Base-by-base conservation (phyloP, 352 stramenopile genomes). In the Phytophthora kernoviae region DNA sequence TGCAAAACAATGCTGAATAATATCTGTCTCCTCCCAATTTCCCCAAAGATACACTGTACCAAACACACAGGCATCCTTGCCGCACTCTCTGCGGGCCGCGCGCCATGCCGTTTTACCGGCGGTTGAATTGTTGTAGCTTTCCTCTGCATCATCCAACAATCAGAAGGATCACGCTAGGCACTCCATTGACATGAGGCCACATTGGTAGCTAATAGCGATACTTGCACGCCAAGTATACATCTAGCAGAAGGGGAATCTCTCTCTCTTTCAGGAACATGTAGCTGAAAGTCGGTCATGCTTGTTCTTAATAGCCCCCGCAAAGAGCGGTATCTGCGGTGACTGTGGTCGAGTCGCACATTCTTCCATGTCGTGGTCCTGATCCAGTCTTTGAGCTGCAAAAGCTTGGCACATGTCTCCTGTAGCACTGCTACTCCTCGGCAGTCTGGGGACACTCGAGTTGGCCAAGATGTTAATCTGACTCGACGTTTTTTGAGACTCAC, bases 401-500 rank as follows among this genome's bases (percentile, higher is more conserved):
- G 60, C 62, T 54, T 77, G 59, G 47, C 71, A 73, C 22, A 78
- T 21, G 17, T 60, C 54, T 54, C 63, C 58, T 41, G 18, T 32
- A 22, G 41, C 51, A 22, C 68, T 76, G 14, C 37, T 69, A 50
- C 58, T 73, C 5, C 68, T 64, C 7, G 58, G 52, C 24, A 70
- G 24, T 52, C 49, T 66, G 27, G 20, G 24, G 24, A 30, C 24
- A 30, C 24, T 68, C 34, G 56, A 64, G 2, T 50, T 41, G 9
- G 54, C 68, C 50, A 87, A 54, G 5, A 90, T 69, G 52, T 87
- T 90, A 20, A 87, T 71, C 37, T 89, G 74, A 59, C 82, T 92
- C 26, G 75, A 89, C 24, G 73, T 78, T 60, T 87, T 87, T 90
- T 90, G n/a, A 92, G 56, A 34, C 67, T 80, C 22, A 18, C 55